Base-by-base conservation (phyloP, 2,329 filamentous ascomycete genomes). In the Colletotrichum simmondsii region DNA sequence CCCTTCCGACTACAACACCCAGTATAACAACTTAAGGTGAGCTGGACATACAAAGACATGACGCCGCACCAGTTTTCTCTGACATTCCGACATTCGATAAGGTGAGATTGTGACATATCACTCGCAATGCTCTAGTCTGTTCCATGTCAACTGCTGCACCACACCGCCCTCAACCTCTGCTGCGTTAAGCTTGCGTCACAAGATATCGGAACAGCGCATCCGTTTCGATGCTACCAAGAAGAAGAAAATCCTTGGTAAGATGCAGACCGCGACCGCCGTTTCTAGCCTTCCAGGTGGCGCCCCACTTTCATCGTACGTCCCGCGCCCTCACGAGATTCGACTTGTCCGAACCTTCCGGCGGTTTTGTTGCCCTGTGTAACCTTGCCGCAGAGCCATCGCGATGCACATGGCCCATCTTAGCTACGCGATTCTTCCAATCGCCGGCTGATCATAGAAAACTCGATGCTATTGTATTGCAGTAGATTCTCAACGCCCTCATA, bases 331-430 rank as follows among this genome's bases (percentile, higher is more conserved):
- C 49, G 35, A 52, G 22, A 37, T 46, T 16, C 32, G 19, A 42
- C 56, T 61, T 28, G 35, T 65, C 61, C 71, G 71, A 65, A 70
- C 49, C 66, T 70, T 71, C 71, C 66, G 71, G 37, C 52, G 22
- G 26, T 22, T 28, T 49, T 14, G 28, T 30, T 22, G 35, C 24
- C 12, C 16, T 16, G n/a, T 53, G n/a, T n/a, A 68, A 16, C 42
- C 53, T 24, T 63, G 12, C 52, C 30, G 30, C 24, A 19, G 26
- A 35, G 16, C 32, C n/a, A 53, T 11, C 42, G 10, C n/a, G 24
- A 30, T 26, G 16, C n/a, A 32, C 28, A 8, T n/a, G n/a, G 54
- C 46, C 16, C 69, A 62, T 22, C 30, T 26, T 8, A n/a, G 14
- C 8, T 22, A 35, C 22, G 8, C 24, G 56, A n/a, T 14, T 56